Conservation (phyloP, 2,329 filamentous ascomycete species). For the Fusarium sororula region DNA sequence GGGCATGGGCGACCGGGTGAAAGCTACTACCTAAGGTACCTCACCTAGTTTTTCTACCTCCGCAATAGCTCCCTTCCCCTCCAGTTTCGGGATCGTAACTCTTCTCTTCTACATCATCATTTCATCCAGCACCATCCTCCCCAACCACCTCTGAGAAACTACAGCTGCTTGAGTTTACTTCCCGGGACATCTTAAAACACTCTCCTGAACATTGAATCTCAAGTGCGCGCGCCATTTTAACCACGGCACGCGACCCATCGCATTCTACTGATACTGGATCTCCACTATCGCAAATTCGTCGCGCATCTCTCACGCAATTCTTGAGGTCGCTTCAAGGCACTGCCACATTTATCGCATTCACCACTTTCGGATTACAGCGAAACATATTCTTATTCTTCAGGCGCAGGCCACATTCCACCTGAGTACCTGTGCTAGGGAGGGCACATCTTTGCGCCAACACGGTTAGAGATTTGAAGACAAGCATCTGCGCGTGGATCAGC, state of each 20-base stretch:
- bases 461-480: slow-evolving; percentile 37
- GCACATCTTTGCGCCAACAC: slow-evolving; percentile 27
- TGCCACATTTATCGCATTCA: background rate
- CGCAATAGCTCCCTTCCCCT: slow-evolving; percentile 24
- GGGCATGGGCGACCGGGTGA: slow-evolving; percentile 24
- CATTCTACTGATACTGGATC: slow-evolving; percentile 18
- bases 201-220: background rate
- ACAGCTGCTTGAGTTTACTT: background rate
- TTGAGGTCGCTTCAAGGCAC: background rate
- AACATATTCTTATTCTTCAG: background rate
- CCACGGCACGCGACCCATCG: slow-evolving; percentile 26
- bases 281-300: slow-evolving; percentile 10
- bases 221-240: slow-evolving; percentile 4
- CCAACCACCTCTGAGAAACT: background rate
- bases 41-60: slow-evolving; percentile 34
- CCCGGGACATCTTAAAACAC: background rate
- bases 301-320: slow-evolving; percentile 1
- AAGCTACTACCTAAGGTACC: slow-evolving; percentile 5
- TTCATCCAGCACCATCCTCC: background rate
- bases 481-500: slow-evolving; percentile 37
- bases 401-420: slow-evolving; percentile 2
- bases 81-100: slow-evolving; percentile 8
- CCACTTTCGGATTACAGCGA: background rate
- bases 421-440: slow-evolving; percentile 8
- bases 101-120: slow-evolving; percentile 39